These are phyloP conservation scores for Collariella sp. DNA, from an alignment of 495 filamentous ascomycete species.

Conservation along the genomic window DNA sequence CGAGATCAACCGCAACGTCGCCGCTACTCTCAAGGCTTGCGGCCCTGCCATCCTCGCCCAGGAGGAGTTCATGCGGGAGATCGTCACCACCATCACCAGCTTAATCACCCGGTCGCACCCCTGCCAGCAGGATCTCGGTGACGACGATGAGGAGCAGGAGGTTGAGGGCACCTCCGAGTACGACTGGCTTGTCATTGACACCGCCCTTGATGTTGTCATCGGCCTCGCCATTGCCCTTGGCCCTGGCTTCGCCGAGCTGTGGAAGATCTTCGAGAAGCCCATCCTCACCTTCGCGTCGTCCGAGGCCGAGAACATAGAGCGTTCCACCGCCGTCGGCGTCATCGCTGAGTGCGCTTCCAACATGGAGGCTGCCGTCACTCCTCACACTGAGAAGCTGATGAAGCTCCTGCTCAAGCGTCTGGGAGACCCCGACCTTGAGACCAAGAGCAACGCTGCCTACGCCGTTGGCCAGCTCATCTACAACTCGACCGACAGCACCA, in stretches of 20 bases:
- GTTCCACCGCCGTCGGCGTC: slow-evolving; percentile 78
- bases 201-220: slow-evolving; percentile 79
- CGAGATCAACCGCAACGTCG: slow-evolving; percentile 90
- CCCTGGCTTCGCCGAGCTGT: slow-evolving; percentile 69
- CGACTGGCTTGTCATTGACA: slow-evolving; percentile 95
- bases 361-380: slow-evolving; percentile 71
- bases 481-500: slow-evolving; percentile 62
- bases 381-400: slow-evolving; percentile 64
- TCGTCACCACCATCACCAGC: slow-evolving; percentile 56
- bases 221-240: slow-evolving; percentile 78
- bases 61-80: slow-evolving; percentile 48
- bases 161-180: slow-evolving; percentile 80
- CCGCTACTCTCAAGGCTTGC: slow-evolving; percentile 84
- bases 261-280: slow-evolving; percentile 88
- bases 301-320: slow-evolving; percentile 68
- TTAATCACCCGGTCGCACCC: slow-evolving; percentile 84
- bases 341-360: slow-evolving; percentile 85
- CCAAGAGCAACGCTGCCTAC: slow-evolving; percentile 90
- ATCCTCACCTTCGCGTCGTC: slow-evolving; percentile 80
- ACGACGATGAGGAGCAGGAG: slow-evolving; percentile 61
- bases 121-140: slow-evolving; percentile 82
- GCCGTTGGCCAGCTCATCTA: slow-evolving; percentile 75
- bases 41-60: slow-evolving; percentile 81
- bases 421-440: slow-evolving; percentile 81
- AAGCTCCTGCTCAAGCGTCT: slow-evolving; percentile 81